These are phyloP conservation scores for Tausonia pullulans DNA, from an alignment of 1,284 basidiomycete species.

Conservation along the genomic window DNA sequence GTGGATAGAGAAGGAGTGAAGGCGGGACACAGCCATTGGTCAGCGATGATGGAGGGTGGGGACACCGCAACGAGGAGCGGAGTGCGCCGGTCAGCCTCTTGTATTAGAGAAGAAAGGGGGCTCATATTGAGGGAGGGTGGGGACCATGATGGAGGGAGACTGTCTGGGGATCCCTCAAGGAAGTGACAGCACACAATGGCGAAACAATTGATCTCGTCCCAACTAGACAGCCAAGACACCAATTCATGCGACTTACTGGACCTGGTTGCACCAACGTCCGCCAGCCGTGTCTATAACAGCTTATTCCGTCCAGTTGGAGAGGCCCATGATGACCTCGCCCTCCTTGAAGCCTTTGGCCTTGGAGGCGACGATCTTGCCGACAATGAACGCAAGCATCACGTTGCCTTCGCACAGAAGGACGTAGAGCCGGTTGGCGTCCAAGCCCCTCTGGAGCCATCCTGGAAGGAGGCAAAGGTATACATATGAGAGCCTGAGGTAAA, in stretches of 20 bases:
- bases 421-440: slow-evolving; percentile 21
- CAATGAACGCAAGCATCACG: slow-evolving; percentile 19
- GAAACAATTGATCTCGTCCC: not conserved
- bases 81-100: no score
- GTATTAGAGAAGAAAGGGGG: no score
- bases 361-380: slow-evolving; percentile 23
- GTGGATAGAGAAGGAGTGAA: no score
- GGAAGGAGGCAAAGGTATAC: slow-evolving; percentile 12
- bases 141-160: no score
- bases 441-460: slow-evolving; percentile 16
- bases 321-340: slow-evolving; percentile 23
- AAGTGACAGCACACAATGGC: no score
- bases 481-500: not conserved
- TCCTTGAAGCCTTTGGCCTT: slow-evolving; percentile 23
- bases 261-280: not conserved
- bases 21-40: no score
- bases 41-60: no score
- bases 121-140: no score
- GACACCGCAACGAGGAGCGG: no score
- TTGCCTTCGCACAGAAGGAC: slow-evolving; percentile 24
- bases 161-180: no score
- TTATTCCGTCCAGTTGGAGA: slow-evolving; percentile 28
- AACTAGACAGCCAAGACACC: slow-evolving; percentile 1
- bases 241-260: slow-evolving; percentile 13
- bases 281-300: slow-evolving; percentile 21